Evolutionary conservation across 1,284 basidiomycete species (phyloP), one percentile per base, ranked within the genome.

Genomic region (Rugosomyces carneus): DNA sequence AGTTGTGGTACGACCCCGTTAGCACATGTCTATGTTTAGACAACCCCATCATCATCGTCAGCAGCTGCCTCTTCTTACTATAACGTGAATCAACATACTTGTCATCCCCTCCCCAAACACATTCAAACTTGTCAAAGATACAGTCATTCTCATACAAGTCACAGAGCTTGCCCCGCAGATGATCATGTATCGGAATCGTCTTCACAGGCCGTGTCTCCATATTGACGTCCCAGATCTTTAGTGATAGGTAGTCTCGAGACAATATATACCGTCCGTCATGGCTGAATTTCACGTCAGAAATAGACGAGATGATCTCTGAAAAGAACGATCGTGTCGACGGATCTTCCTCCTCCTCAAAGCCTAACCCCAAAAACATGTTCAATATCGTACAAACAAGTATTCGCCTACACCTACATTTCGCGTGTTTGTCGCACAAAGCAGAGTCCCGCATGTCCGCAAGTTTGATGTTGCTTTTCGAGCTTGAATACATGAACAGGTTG

Each of bases 41-140:
- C 4, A 23, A 16, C 4, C 2, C 13, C 7, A 34, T 34, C 6
- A 34, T 8, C 31, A 2, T 15, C 31, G 3, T 16, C 3, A 34
- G 15, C 31, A 10, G 3, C 3, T 4, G 21, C 21, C 4, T 23
- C 13, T 5, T 10, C 13, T n/a, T 5, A 9, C 2, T n/a, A n/a
- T 9, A 29, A 29, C 27, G 13, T 2, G 8, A n/a, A 8, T 47
- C 20, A n/a, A 81, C 92, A 64, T 65, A 96, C 93, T 87, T 84
- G 66, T 95, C 93, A 62, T 95, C 89, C 29, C 94, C 93, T 55
- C 89, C 89, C 83, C 93, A 96, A 21, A 91, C 88, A 64, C 93
- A 96, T 69, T 97, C 96, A 57, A 99, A 99, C 70, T 99, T 99
- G 77, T 99, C 96, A 66, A 99, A 99, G 65, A 99, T 99, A 68